Evolutionary conservation across 192 early-diverging fungal genomes (phyloP).

Genomic region (Backusella macrospora): DNA sequence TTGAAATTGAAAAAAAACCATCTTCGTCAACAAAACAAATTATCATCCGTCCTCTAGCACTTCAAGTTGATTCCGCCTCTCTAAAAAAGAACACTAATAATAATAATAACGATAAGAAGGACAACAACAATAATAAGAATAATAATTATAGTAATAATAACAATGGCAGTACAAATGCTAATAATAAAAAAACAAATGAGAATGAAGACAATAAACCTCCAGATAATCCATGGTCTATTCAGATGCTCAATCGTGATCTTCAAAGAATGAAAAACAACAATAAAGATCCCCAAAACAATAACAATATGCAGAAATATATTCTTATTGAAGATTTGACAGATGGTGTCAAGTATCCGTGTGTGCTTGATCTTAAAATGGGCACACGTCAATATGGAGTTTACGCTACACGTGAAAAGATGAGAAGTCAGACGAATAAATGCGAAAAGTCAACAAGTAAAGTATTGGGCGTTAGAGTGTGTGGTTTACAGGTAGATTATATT

Average conservation of each 20-base stretch:
- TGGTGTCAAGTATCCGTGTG: constrained; percentile 87
- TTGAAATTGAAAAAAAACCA: constrained; percentile 8
- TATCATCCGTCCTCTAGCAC: neutral
- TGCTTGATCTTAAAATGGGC: constrained; percentile 99
- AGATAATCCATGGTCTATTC: constrained; percentile 34
- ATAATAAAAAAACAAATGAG: no score
- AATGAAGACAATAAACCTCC: no score
- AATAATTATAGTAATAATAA: no score
- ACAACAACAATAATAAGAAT: neutral
- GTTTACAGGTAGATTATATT: constrained; percentile 81
- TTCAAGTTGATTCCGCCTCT: neutral
- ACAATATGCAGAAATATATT: constrained; percentile 73
- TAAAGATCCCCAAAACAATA: neutral
- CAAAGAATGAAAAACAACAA: constrained; percentile 28
- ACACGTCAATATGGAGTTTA: constrained; percentile 95
- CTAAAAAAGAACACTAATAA: neutral
- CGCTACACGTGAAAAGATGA: constrained; percentile 80
- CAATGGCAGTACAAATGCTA: no score
- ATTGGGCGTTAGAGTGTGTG: constrained; percentile 94
- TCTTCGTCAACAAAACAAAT: neutral
- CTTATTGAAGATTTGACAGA: constrained; percentile 94
- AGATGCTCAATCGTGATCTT: constrained; percentile 30
- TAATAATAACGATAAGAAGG: neutral
- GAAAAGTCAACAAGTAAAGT: constrained; percentile 88
- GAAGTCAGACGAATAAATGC: constrained; percentile 92